A percentile compares a stretch with the other conserved stretches of the same genome.
phyloP scores from a whole-genome alignment of 306 rosid genomes.

The Cajanus cajan region DNA sequence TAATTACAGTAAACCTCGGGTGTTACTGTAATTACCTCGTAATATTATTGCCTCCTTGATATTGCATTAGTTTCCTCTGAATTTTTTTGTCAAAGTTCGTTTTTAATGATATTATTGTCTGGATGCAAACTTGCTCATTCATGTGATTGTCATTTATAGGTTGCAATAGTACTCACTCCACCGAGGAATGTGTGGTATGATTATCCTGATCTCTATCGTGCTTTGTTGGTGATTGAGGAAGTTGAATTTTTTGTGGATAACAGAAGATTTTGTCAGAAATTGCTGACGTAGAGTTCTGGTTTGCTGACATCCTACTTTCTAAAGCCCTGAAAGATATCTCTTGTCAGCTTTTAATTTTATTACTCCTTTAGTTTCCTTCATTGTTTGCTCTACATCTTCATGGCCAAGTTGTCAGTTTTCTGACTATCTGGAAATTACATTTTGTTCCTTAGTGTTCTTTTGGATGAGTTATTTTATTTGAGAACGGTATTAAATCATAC shows the following conservation, averaged over 20 bases:
- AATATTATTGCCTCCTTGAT: not conserved
- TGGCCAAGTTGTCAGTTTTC: not conserved
- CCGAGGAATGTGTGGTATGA: not conserved
- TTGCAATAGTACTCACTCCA: not conserved
- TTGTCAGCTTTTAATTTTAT: not conserved
- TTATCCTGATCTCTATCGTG: not conserved
- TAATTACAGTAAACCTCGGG: no score
- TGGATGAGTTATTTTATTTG: not conserved
- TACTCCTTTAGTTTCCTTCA: not conserved
- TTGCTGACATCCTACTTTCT: not conserved
- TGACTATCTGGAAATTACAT: not conserved
- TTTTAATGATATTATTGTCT: not conserved
- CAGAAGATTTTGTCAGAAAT: slow-evolving; percentile 9
- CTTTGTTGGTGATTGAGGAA: not conserved
- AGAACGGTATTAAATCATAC: not conserved
- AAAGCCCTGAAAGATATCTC: not conserved
- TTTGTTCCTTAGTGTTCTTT: not conserved
- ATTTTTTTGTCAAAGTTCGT: not conserved
- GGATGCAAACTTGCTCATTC: not conserved
- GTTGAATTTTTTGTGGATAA: slow-evolving; percentile 12
- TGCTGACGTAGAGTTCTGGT: slow-evolving; percentile 11
- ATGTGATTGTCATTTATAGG: slow-evolving; percentile 4
- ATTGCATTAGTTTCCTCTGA: not conserved
- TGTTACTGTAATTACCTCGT: no score
- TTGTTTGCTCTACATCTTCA: not conserved